phyloP scores from a whole-genome alignment of 352 stramenopile species.

The Globisporangium nagaii region DNA sequence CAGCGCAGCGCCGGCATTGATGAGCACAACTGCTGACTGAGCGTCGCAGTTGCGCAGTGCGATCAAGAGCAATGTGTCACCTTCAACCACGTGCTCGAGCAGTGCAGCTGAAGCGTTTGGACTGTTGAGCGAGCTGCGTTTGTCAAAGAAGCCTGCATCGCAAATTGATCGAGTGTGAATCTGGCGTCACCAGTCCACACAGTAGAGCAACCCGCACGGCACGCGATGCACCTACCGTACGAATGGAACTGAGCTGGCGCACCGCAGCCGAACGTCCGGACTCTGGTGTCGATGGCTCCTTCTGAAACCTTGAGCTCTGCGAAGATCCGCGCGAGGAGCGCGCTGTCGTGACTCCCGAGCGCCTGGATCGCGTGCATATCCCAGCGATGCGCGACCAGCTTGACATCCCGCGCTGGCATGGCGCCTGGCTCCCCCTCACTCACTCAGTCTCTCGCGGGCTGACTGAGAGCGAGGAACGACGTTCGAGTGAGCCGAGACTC shows the following conservation, averaged over 20 bases:
- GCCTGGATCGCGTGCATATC: slow-evolving; percentile 56
- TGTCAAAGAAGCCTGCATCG: slow-evolving; percentile 50
- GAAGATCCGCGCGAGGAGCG: slow-evolving; percentile 35
- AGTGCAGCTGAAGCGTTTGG: slow-evolving; percentile 4
- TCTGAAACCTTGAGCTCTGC: slow-evolving; percentile 22
- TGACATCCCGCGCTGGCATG: slow-evolving; percentile 7
- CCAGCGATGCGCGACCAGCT: slow-evolving; percentile 44
- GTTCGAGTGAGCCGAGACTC: neutral
- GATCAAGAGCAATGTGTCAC: slow-evolving; percentile 51
- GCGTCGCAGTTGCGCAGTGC: slow-evolving; percentile 40
- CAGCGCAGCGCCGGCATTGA: slow-evolving; percentile 28
- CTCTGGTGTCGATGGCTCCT: slow-evolving; percentile 26
- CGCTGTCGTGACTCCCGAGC: slow-evolving; percentile 20
- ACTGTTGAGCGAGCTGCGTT: neutral
- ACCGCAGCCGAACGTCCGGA: slow-evolving; percentile 37
- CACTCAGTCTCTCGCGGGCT: neutral
- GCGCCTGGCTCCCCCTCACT: neutral
- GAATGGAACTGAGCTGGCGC: slow-evolving; percentile 43
- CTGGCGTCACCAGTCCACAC: neutral
- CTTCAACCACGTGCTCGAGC: slow-evolving; percentile 31
- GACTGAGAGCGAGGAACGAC: neutral
- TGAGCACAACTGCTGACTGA: slow-evolving; percentile 21
- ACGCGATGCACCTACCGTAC: slow-evolving; percentile 27
- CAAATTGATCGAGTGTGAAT: neutral
- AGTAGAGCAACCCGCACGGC: neutral